Conservation (phyloP, 495 filamentous ascomycete species). For the Neurospora sp. region DNA sequence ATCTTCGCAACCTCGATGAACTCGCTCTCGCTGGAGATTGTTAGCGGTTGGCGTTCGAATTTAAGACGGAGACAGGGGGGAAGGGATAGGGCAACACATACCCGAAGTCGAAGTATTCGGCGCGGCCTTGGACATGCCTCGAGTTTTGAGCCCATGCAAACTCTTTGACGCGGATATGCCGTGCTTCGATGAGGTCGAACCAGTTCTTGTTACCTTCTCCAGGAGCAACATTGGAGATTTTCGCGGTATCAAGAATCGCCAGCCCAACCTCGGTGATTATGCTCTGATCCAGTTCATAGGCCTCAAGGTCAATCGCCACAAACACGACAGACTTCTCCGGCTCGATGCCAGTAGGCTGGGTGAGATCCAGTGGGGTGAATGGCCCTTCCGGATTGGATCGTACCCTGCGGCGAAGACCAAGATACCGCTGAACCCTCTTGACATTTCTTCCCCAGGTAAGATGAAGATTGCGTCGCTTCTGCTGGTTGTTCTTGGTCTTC, state of each 20-base stretch:
- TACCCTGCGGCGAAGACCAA: slow-evolving; percentile 45
- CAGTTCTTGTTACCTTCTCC: slow-evolving; percentile 52
- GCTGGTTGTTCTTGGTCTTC: slow-evolving; percentile 33
- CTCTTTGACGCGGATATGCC: slow-evolving; percentile 72
- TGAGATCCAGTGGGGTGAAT: slow-evolving; percentile 8
- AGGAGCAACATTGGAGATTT: slow-evolving; percentile 43
- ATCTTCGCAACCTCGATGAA: slow-evolving; percentile 13
- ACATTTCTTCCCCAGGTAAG: slow-evolving; percentile 37
- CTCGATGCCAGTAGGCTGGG: slow-evolving; percentile 29
- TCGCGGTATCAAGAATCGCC: slow-evolving; percentile 65
- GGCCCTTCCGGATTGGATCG: not conserved
- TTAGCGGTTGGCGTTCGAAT: slow-evolving; percentile 17
- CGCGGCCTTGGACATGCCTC: slow-evolving; percentile 56
- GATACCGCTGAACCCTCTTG: slow-evolving; percentile 56
- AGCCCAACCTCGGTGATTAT: slow-evolving; percentile 80
- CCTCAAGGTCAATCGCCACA: slow-evolving; percentile 72
- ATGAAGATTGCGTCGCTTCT: slow-evolving; percentile 35
- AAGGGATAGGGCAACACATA: slow-evolving; percentile 11
- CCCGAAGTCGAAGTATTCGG: slow-evolving; percentile 70
- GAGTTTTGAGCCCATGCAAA: slow-evolving; percentile 52
- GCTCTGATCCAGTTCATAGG: slow-evolving; percentile 54
- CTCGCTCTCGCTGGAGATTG: slow-evolving; percentile 23
- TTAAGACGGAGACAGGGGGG: not conserved
- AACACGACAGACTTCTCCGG: slow-evolving; percentile 49
- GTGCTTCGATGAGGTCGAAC: slow-evolving; percentile 51